phyloP scores from a whole-genome alignment of 208 protist genomes.

The Lotmaria passim region DNA sequence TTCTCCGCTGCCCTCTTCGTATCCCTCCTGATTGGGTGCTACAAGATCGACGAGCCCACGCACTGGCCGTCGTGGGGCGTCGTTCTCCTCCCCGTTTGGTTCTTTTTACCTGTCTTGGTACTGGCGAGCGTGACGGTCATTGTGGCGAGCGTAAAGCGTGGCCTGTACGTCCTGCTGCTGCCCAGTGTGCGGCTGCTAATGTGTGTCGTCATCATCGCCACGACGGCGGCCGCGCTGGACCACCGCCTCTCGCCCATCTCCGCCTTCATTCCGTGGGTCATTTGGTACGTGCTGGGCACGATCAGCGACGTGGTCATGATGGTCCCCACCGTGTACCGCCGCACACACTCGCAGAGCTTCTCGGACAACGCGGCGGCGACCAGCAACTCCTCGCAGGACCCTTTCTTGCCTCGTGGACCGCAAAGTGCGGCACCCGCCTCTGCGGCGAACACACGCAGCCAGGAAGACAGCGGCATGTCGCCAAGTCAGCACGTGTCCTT shows the following conservation, averaged over 20 bases:
- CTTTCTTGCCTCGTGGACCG: background rate
- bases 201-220: slow-evolving; percentile 31
- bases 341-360: slow-evolving; percentile 9
- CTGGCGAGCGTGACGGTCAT: slow-evolving; percentile 27
- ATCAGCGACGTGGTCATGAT: slow-evolving; percentile 34
- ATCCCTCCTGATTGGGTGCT: slow-evolving; percentile 29
- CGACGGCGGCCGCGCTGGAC: slow-evolving; percentile 49
- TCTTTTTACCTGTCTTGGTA: slow-evolving; percentile 35
- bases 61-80: slow-evolving; percentile 35
- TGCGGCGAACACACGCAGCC: background rate
- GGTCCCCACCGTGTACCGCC: slow-evolving; percentile 38
- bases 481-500: background rate
- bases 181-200: slow-evolving; percentile 24
- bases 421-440: background rate
- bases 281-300: slow-evolving; percentile 40
- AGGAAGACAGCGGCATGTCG: background rate
- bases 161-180: slow-evolving; percentile 26
- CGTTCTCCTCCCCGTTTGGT: slow-evolving; percentile 47
- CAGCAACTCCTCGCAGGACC: slow-evolving; percentile 2
- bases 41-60: slow-evolving; percentile 25
- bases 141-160: slow-evolving; percentile 9
- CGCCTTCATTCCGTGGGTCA: slow-evolving; percentile 44
- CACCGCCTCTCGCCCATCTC: slow-evolving; percentile 26
- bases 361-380: background rate
- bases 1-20: slow-evolving; percentile 20